Percentiles rank a stretch among this genome's conserved stretches.
Evolutionary conservation across 2,329 filamentous ascomycete genomes (phyloP).

Genomic region (Aphanocladium album): DNA sequence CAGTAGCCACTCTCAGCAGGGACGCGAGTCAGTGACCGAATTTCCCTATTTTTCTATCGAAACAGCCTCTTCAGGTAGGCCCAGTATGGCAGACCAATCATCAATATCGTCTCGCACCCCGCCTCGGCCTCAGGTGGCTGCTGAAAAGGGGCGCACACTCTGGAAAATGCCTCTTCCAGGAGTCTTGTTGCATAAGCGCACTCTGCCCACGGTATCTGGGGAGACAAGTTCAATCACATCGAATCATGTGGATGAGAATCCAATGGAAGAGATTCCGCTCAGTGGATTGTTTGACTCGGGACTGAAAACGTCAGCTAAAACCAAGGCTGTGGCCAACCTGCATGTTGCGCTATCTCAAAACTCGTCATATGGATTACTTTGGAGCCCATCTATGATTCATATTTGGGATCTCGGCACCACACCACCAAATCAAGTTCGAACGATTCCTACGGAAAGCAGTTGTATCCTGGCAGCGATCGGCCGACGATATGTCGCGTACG

Average conservation of each 20-base stretch:
- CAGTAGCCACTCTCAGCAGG: slow-evolving; percentile 9
- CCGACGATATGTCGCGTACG: slow-evolving; percentile 32
- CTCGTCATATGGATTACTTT: slow-evolving; percentile 34
- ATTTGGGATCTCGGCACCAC: slow-evolving; percentile 34
- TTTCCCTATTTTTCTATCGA: slow-evolving; percentile 2
- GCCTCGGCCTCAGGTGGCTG: background rate
- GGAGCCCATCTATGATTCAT: slow-evolving; percentile 33
- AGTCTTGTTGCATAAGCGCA: slow-evolving; percentile 22
- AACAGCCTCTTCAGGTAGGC: background rate
- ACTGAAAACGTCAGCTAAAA: slow-evolving; percentile 22
- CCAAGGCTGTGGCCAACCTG: slow-evolving; percentile 28
- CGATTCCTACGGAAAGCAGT: slow-evolving; percentile 32
- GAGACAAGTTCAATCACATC: slow-evolving; percentile 35
- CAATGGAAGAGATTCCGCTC: slow-evolving; percentile 34
- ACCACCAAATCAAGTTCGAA: slow-evolving; percentile 28
- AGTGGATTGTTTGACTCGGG: slow-evolving; percentile 22
- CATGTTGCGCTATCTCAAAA: slow-evolving; percentile 34
- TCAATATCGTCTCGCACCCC: background rate
- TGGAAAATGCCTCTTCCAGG: slow-evolving; percentile 26
- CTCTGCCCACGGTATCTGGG: slow-evolving; percentile 22
- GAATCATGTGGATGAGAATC: slow-evolving; percentile 27
- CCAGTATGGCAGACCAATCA: background rate
- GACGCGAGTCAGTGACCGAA: background rate
- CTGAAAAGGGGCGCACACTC: slow-evolving; percentile 24
- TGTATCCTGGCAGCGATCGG: slow-evolving; percentile 34